These are phyloP conservation scores for Pythium brachiatum DNA, from an alignment of 352 stramenopile species.

Conservation along the genomic window DNA sequence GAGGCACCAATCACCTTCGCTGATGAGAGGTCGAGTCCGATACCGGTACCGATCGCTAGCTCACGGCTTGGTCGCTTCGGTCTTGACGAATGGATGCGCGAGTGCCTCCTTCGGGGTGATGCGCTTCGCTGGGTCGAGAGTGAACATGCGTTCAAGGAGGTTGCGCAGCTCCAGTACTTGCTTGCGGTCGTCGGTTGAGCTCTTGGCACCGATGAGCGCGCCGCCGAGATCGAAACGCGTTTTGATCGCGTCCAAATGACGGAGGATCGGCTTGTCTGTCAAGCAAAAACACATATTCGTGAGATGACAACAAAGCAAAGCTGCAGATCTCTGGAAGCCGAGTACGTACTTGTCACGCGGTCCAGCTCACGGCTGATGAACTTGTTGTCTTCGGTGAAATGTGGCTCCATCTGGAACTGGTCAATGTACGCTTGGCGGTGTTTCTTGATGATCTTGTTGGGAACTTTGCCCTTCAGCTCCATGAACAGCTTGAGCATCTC, in stretches of 20 bases:
- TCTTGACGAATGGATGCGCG: slow-evolving; percentile 55
- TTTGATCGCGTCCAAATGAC: slow-evolving; percentile 43
- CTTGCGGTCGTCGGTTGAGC: slow-evolving; percentile 40
- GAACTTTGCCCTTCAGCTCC: slow-evolving; percentile 91
- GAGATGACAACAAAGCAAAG: neutral
- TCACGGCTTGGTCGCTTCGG: slow-evolving; percentile 20
- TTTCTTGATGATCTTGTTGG: slow-evolving; percentile 84
- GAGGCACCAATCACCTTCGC: neutral
- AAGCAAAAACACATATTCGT: neutral
- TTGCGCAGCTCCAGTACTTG: slow-evolving; percentile 42
- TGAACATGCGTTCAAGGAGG: slow-evolving; percentile 68
- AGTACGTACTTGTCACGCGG: slow-evolving; percentile 62
- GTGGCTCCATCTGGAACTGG: slow-evolving; percentile 81
- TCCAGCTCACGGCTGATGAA: slow-evolving; percentile 83
- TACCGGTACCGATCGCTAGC: neutral
- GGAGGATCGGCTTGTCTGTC: slow-evolving; percentile 42
- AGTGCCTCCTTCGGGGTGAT: slow-evolving; percentile 57
- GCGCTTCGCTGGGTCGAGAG: slow-evolving; percentile 54
- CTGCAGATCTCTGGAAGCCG: neutral
- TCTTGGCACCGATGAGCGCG: slow-evolving; percentile 37
- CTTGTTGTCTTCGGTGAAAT: slow-evolving; percentile 86
- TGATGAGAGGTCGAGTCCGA: too few species aligned
- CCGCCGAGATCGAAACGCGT: slow-evolving; percentile 36
- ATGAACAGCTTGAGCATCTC: slow-evolving; percentile 97
- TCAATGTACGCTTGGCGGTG: slow-evolving; percentile 77